These are phyloP conservation scores for Trametes cubensis DNA, from an alignment of 768 basidiomycete genomes.

Conservation along the genomic window DNA sequence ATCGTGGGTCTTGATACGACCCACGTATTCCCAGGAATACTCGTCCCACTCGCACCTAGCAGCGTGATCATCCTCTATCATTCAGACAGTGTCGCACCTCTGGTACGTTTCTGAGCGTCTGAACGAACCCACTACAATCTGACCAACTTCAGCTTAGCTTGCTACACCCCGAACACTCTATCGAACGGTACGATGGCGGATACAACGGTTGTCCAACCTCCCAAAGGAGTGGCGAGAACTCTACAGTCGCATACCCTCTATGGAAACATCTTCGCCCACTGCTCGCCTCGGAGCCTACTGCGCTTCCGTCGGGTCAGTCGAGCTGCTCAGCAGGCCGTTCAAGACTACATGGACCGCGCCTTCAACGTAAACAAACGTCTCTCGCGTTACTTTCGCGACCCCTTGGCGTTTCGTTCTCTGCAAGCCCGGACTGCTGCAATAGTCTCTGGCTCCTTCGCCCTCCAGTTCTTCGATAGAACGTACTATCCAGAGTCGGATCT, in stretches of 20 bases:
- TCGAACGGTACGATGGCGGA: too few species aligned
- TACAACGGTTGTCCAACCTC: too few species aligned
- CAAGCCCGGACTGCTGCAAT: slow-evolving; percentile 47
- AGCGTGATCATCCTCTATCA: too few species aligned
- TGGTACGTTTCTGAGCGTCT: too few species aligned
- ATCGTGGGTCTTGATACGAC: too few species aligned
- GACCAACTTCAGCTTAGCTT: too few species aligned
- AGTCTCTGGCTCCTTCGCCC: slow-evolving; percentile 56
- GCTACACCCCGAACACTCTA: too few species aligned
- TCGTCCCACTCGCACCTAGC: too few species aligned
- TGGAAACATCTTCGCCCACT: slow-evolving; percentile 20
- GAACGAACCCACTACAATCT: too few species aligned
- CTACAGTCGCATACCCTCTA: neutral
- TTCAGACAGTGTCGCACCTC: too few species aligned
- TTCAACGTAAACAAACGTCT: slow-evolving; percentile 43
- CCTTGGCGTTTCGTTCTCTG: slow-evolving; percentile 45
- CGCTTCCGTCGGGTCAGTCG: slow-evolving; percentile 26
- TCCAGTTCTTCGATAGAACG: slow-evolving; percentile 53
- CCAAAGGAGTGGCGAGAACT: too few species aligned
- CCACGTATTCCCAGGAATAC: too few species aligned
- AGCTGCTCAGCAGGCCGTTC: slow-evolving; percentile 19
- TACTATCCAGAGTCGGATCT: slow-evolving; percentile 52
- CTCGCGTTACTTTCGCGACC: slow-evolving; percentile 40
- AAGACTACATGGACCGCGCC: slow-evolving; percentile 31
- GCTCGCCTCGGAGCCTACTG: slow-evolving; percentile 15